Percentiles rank a stretch among this genome's conserved stretches.
Evolutionary conservation across 1,284 basidiomycete species (phyloP).

Genomic region (Schizophyllum amplum): DNA sequence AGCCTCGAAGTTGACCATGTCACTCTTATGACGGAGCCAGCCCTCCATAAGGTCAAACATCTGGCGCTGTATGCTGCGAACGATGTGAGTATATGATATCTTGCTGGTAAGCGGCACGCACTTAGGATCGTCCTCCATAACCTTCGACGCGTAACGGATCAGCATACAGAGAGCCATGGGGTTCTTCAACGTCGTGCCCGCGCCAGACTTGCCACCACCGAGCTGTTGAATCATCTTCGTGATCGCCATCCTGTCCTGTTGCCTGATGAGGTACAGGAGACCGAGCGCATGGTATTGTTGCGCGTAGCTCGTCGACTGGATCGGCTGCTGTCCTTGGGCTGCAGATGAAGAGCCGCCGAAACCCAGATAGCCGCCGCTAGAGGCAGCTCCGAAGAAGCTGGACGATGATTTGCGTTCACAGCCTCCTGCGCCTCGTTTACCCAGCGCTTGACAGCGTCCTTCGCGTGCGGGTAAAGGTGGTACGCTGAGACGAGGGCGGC

Average conservation of each 20-base stretch:
- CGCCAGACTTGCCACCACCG: slow-evolving; percentile 80
- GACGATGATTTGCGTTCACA: slow-evolving; percentile 83
- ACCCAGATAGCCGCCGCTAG: slow-evolving; percentile 58
- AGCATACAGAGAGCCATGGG: slow-evolving; percentile 99
- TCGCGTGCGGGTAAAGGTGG: slow-evolving; percentile 90
- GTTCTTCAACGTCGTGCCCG: slow-evolving; percentile 82
- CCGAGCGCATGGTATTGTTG: slow-evolving; percentile 98
- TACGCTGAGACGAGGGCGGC: slow-evolving; percentile 97
- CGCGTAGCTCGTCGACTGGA: slow-evolving; percentile 85
- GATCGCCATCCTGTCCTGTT: slow-evolving; percentile 97
- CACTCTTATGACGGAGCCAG: slow-evolving; percentile 97
- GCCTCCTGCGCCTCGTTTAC: slow-evolving; percentile 98
- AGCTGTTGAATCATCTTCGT: slow-evolving; percentile 99
- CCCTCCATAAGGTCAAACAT: slow-evolving; percentile 94
- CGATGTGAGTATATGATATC: not conserved
- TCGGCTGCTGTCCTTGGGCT: slow-evolving; percentile 61
- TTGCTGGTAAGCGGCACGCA: slow-evolving; percentile 31
- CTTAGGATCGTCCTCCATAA: slow-evolving; percentile 99
- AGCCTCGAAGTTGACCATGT: slow-evolving; percentile 99
- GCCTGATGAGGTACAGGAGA: slow-evolving; percentile 89
- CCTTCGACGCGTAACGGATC: slow-evolving; percentile 94
- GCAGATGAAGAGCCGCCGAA: slow-evolving; percentile 53
- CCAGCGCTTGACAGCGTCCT: slow-evolving; percentile 96
- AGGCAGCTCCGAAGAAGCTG: slow-evolving; percentile 49
- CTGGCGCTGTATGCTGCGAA: slow-evolving; percentile 74